Evolutionary conservation across 1,284 basidiomycete species (phyloP).

Genomic region (Termitomyces sp.): DNA sequence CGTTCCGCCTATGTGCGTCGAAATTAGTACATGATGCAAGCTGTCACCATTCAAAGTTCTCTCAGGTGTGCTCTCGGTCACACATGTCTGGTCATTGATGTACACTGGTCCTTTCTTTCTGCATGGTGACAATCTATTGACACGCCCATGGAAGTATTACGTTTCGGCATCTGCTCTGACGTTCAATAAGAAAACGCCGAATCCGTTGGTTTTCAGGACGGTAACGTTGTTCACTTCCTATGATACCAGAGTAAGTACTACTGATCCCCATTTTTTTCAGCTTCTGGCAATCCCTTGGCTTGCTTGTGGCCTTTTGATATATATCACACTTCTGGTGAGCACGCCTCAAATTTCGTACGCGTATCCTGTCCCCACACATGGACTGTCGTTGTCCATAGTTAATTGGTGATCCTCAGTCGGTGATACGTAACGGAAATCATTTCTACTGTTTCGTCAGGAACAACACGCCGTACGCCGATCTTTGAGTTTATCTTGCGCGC

Average conservation of each 20-base stretch:
- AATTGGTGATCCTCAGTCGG: constrained; percentile 3
- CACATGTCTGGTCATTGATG: background rate
- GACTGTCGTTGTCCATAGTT: background rate
- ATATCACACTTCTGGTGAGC: background rate
- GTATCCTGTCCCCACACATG: background rate
- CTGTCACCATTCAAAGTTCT: background rate
- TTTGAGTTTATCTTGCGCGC: background rate
- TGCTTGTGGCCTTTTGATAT: background rate
- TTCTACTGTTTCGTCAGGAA: constrained; percentile 14
- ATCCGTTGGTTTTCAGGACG: background rate
- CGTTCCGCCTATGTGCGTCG: constrained; percentile 17
- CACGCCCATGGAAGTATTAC: background rate
- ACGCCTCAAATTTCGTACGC: no score
- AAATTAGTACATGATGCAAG: no score
- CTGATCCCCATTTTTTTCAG: background rate
- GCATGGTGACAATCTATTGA: background rate
- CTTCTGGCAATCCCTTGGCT: background rate
- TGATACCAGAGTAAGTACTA: background rate
- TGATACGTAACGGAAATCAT: constrained; percentile 9
- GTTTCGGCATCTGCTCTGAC: background rate
- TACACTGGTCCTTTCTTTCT: background rate
- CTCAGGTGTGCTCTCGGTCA: background rate
- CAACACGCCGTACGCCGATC: constrained; percentile 6
- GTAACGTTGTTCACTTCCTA: background rate
- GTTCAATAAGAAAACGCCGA: background rate